Evolutionary conservation across 108 stramenopile genomes (phyloP).

Genomic region (Stephanodiscus triporus): DNA sequence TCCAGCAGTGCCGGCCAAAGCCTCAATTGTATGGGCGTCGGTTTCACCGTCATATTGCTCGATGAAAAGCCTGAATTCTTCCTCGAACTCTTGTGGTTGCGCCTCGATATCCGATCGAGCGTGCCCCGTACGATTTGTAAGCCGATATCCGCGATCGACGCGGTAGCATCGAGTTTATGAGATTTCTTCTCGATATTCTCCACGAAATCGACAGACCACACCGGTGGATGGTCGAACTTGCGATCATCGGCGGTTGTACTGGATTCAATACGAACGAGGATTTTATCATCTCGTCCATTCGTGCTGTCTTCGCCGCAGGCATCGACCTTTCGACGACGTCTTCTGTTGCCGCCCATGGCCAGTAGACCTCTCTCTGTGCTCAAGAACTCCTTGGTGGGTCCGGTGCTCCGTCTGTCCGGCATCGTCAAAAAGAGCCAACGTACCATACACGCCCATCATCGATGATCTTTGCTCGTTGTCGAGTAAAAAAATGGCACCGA

Average conservation of each 20-base stretch:
- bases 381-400: too few relatives aligned
- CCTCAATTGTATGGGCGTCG: constrained; percentile 61
- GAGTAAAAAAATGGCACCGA: too few relatives aligned
- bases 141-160: constrained; percentile 18
- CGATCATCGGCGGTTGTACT: not conserved
- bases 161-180: not conserved
- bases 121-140: constrained; percentile 24
- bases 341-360: too few relatives aligned
- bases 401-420: too few relatives aligned
- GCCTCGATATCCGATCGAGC: constrained; percentile 23
- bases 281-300: not conserved
- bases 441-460: too few relatives aligned
- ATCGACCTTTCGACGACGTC: not conserved
- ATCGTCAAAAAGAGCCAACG: too few relatives aligned
- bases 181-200: constrained; percentile 9
- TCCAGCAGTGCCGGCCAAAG: constrained; percentile 64
- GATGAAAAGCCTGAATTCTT: constrained; percentile 1
- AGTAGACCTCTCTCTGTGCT: too few relatives aligned
- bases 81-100: constrained; percentile 15
- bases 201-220: constrained; percentile 24
- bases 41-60: constrained; percentile 27
- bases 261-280: constrained; percentile 3
- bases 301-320: not conserved
- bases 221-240: constrained; percentile 2
- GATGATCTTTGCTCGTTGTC: too few relatives aligned